Percentiles rank a stretch among this genome's conserved stretches.
These are phyloP conservation scores for Puccinia horiana DNA, from an alignment of 1,284 basidiomycete genomes.

Conservation along the genomic window DNA sequence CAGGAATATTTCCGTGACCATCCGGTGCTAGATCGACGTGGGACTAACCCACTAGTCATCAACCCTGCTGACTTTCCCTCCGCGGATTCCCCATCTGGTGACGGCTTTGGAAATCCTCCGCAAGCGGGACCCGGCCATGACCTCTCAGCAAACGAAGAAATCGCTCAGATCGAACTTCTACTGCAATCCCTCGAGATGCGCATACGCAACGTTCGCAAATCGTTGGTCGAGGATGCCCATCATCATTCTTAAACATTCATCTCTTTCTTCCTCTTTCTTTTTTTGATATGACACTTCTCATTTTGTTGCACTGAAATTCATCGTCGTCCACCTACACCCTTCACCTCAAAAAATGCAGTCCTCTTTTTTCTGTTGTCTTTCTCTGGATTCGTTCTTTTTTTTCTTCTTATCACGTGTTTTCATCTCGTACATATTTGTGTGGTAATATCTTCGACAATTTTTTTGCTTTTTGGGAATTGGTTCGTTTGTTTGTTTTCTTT, in stretches of 20 bases:
- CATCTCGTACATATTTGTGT: too few species aligned
- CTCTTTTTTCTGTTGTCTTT: too few species aligned
- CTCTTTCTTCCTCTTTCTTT: too few species aligned
- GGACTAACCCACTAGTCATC: not conserved
- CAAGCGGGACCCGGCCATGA: not conserved
- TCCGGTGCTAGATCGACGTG: not conserved
- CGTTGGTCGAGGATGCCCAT: not conserved
- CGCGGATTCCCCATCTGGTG: not conserved
- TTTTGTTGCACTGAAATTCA: too few species aligned
- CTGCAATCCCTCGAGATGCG: conserved; percentile 3
- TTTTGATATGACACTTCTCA: too few species aligned
- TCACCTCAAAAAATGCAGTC: too few species aligned
- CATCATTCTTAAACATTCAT: not conserved
- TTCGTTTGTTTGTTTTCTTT: too few species aligned
- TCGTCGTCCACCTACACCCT: too few species aligned
- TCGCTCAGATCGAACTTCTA: not conserved
- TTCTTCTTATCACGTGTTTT: too few species aligned
- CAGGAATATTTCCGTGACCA: conserved; percentile 30
- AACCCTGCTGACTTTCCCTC: not conserved
- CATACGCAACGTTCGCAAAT: conserved; percentile 9
- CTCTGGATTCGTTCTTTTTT: too few species aligned
- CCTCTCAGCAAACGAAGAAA: not conserved
- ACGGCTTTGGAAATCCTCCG: not conserved
- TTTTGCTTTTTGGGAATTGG: too few species aligned
- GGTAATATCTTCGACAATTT: too few species aligned